Evolutionary conservation across 2,329 filamentous ascomycete species (phyloP).

Genomic region (Fusarium cicatricum): DNA sequence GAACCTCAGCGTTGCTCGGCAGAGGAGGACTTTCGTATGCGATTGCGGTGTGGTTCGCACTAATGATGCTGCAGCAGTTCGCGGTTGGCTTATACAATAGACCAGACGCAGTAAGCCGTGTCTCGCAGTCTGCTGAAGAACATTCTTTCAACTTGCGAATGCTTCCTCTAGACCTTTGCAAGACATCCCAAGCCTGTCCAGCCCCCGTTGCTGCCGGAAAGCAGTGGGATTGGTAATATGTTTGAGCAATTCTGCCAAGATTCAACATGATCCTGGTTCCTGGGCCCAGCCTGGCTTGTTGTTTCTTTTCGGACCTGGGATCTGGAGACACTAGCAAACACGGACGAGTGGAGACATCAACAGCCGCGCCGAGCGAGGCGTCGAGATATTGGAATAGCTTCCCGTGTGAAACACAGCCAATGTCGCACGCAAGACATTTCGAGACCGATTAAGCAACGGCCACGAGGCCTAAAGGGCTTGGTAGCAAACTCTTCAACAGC

Average conservation of each 20-base stretch:
- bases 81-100: too few relatives aligned
- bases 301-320: constrained; percentile 23
- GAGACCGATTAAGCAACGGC: constrained; percentile 17
- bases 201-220: too few relatives aligned
- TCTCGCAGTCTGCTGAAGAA: background rate
- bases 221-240: background rate
- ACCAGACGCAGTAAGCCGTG: background rate
- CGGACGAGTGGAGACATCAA: constrained; percentile 8
- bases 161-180: background rate
- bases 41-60: too few relatives aligned
- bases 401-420: constrained; percentile 19
- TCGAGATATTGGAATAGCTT: constrained; percentile 14
- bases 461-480: constrained; percentile 11
- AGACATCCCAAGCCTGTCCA: constrained; percentile 4
- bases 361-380: constrained; percentile 32
- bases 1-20: too few relatives aligned
- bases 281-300: constrained; percentile 2
- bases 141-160: background rate
- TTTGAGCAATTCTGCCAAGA: background rate
- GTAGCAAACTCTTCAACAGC: constrained; percentile 6
- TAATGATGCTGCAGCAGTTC: too few relatives aligned
- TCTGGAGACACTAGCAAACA: constrained; percentile 18
- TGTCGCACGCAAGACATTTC: constrained; percentile 22
- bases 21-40: too few relatives aligned
- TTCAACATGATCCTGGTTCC: constrained; percentile 11